Conservation (phyloP, 495 filamentous ascomycete genomes). For the Amniculicola lignicola region DNA sequence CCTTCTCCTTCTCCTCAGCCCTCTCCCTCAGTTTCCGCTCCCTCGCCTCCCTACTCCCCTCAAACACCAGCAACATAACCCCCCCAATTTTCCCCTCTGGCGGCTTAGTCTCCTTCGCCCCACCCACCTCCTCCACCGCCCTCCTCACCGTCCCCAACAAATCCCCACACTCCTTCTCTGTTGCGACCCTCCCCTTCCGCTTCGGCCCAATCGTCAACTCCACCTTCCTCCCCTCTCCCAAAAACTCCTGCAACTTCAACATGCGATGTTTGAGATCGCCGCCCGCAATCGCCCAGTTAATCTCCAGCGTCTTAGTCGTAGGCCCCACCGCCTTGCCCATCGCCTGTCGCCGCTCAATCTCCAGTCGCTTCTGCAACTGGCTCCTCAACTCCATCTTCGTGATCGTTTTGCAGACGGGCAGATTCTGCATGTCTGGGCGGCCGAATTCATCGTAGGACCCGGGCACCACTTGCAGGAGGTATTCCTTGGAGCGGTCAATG, state of each 20-base stretch:
- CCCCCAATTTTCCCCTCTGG: constrained; percentile 39
- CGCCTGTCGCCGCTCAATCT: constrained; percentile 38
- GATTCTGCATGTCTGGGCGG: constrained; percentile 1
- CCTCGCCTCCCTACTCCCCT: too few species aligned
- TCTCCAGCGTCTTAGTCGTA: constrained; percentile 65
- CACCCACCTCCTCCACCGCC: constrained; percentile 19
- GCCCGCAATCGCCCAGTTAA: constrained; percentile 76
- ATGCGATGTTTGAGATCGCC: constrained; percentile 40
- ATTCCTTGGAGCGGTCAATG: constrained; percentile 50
- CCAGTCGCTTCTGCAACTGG: constrained; percentile 30
- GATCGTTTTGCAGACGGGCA: constrained; percentile 66
- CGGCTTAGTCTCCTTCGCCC: constrained; percentile 26
- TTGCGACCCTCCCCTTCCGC: constrained; percentile 38
- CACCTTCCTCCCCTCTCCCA: constrained; percentile 41
- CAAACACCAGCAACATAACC: constrained; percentile 35
- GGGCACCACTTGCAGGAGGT: constrained; percentile 57
- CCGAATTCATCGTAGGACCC: constrained; percentile 21
- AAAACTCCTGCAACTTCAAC: constrained; percentile 34
- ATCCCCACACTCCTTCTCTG: constrained; percentile 30
- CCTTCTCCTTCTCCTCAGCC: too few species aligned
- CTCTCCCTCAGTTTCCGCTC: too few species aligned
- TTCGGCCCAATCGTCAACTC: constrained; percentile 40
- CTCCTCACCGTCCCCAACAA: constrained; percentile 32
- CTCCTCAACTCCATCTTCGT: constrained; percentile 49
- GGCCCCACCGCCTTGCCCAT: constrained; percentile 8